Evolutionary conservation across 2,329 filamentous ascomycete genomes (phyloP).

Genomic region (Ascochyta rabiei): DNA sequence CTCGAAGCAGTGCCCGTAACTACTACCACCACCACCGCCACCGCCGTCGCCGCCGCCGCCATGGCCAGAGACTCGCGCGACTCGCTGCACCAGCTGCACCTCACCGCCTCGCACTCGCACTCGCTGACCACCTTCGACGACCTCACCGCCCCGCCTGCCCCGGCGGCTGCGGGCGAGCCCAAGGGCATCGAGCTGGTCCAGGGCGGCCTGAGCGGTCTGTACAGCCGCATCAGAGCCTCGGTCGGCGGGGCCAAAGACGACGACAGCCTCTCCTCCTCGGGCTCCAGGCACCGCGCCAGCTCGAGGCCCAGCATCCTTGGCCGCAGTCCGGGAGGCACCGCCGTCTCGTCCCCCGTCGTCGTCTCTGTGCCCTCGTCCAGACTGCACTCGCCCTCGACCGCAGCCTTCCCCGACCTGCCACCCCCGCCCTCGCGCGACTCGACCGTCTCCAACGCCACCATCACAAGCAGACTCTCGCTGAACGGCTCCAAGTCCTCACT

Average conservation of each 20-base stretch:
- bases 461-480: slow-evolving; percentile 40
- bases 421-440: slow-evolving; percentile 45
- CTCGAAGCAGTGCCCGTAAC: not conserved
- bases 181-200: slow-evolving; percentile 79
- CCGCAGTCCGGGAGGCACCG: slow-evolving; percentile 35
- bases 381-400: slow-evolving; percentile 47
- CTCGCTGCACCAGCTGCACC: slow-evolving; percentile 82
- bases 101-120: slow-evolving; percentile 81
- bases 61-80: slow-evolving; percentile 37
- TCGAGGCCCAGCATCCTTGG: slow-evolving; percentile 17
- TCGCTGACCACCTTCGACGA: slow-evolving; percentile 93
- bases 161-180: slow-evolving; percentile 65
- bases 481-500: slow-evolving; percentile 40
- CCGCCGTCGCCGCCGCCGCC: slow-evolving; percentile 4
- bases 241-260: slow-evolving; percentile 71
- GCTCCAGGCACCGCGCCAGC: slow-evolving; percentile 25
- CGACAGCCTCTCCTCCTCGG: slow-evolving; percentile 27
- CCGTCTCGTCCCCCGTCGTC: slow-evolving; percentile 45
- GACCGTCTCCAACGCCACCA: slow-evolving; percentile 35
- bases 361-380: slow-evolving; percentile 45
- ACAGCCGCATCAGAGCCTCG: slow-evolving; percentile 81
- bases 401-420: slow-evolving; percentile 43
- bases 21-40: too few species aligned
- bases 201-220: slow-evolving; percentile 86
- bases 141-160: slow-evolving; percentile 73